These are phyloP conservation scores for Chamaecyparis obtusa DNA, from an alignment of 75 land plant species.

Conservation along the genomic window DNA sequence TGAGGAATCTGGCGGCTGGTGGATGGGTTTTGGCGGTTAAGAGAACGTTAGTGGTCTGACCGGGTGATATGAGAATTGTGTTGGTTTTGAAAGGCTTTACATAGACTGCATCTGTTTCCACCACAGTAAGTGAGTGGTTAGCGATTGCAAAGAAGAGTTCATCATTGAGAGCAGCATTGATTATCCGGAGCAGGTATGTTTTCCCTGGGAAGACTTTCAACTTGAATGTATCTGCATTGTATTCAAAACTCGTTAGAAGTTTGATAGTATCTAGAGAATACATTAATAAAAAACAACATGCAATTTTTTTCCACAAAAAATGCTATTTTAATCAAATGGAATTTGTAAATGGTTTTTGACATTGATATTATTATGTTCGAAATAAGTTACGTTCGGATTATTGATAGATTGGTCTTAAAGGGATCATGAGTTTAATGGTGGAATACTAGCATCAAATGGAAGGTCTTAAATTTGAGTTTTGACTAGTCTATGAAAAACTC, in stretches of 20 bases:
- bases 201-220: conserved; percentile 7
- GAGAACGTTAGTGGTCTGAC: conserved; percentile 52
- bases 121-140: conserved; percentile 22
- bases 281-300: not conserved
- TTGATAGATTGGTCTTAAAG: too few species aligned
- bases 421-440: too few species aligned
- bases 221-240: conserved; percentile 14
- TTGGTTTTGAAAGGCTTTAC: conserved; percentile 23
- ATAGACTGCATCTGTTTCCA: conserved; percentile 19
- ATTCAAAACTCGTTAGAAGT: not conserved
- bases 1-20: conserved; percentile 23
- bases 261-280: not conserved
- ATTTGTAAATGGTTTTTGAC: too few species aligned
- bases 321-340: too few species aligned
- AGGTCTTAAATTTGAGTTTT: too few species aligned
- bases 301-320: too few species aligned
- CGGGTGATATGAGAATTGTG: conserved; percentile 42
- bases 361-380: too few species aligned
- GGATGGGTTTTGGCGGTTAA: not conserved
- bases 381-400: too few species aligned
- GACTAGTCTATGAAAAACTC: too few species aligned
- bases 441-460: too few species aligned
- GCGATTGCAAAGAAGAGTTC: conserved; percentile 1
- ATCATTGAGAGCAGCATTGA: too few species aligned
- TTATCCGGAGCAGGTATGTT: too few species aligned